Evolutionary conservation across 257 asterid species (phyloP).

Genomic region (Plectranthus barbatus): DNA sequence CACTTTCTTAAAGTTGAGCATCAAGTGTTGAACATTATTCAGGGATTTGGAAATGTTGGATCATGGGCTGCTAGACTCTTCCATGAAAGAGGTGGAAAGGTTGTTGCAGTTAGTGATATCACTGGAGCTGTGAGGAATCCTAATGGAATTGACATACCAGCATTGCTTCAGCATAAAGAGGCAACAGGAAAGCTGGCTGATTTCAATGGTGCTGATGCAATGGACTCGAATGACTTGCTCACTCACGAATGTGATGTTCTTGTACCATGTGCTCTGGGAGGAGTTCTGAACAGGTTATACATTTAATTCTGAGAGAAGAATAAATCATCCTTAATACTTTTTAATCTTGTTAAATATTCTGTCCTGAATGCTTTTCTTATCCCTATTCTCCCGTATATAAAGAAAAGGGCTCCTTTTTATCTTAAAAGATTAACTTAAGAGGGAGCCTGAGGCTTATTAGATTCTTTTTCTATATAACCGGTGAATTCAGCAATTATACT

Average conservation of each 20-base stretch:
- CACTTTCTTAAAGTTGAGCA: slow-evolving; percentile 4
- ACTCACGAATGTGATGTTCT: slow-evolving; percentile 79
- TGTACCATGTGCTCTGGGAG: slow-evolving; percentile 92
- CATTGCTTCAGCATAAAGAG: slow-evolving; percentile 56
- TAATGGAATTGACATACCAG: slow-evolving; percentile 56
- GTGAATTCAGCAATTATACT: background rate
- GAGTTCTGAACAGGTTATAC: slow-evolving; percentile 71
- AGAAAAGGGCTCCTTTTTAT: background rate
- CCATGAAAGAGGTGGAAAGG: slow-evolving; percentile 85
- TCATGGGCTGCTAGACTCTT: slow-evolving; percentile 79
- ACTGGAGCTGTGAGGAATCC: slow-evolving; percentile 74
- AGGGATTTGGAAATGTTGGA: slow-evolving; percentile 96
- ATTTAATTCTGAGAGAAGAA: background rate
- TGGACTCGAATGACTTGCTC: slow-evolving; percentile 66
- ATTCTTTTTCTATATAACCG: background rate
- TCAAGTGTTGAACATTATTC: background rate
- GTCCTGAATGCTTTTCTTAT: background rate
- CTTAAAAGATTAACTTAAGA: no score
- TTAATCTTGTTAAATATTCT: background rate
- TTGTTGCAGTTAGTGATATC: slow-evolving; percentile 77
- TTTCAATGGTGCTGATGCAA: slow-evolving; percentile 57
- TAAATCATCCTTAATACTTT: background rate
- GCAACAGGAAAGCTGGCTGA: slow-evolving; percentile 42
- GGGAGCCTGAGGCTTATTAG: no score
- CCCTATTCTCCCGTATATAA: background rate